Percentiles rank a stretch among this genome's conserved stretches.
These are phyloP conservation scores for Stramenopiles sp. DNA, from an alignment of 352 stramenopile genomes.

Conservation along the genomic window DNA sequence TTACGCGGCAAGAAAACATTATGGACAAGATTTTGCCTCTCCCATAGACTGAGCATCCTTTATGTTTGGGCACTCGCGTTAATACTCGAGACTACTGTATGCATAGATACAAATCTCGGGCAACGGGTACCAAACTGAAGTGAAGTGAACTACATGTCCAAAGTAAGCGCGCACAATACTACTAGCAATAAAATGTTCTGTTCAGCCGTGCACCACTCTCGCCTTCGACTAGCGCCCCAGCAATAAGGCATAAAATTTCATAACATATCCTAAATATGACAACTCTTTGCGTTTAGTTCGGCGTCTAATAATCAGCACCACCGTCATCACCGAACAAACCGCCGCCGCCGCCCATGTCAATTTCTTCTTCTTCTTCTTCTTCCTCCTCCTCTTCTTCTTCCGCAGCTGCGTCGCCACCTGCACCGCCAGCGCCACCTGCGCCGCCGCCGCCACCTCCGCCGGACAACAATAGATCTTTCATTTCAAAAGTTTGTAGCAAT, in stretches of 20 bases:
- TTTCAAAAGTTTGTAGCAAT: background rate
- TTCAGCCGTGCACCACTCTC: too few species aligned
- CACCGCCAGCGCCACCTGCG: slow-evolving; percentile 34
- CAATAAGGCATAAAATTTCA: too few species aligned
- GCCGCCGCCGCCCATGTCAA: slow-evolving; percentile 17
- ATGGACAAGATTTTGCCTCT: too few species aligned
- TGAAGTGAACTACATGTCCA: too few species aligned
- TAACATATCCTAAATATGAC: too few species aligned
- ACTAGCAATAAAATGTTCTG: too few species aligned
- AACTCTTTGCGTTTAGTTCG: too few species aligned
- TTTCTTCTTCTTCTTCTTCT: slow-evolving; percentile 38
- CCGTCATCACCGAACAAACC: background rate
- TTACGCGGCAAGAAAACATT: too few species aligned
- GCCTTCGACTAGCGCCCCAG: too few species aligned
- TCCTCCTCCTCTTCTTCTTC: slow-evolving; percentile 43
- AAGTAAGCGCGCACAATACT: too few species aligned
- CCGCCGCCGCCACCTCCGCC: slow-evolving; percentile 39
- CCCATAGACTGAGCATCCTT: too few species aligned
- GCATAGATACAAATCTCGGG: background rate
- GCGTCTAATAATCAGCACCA: background rate
- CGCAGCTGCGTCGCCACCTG: slow-evolving; percentile 28
- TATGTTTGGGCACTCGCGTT: too few species aligned
- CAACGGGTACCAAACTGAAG: background rate
- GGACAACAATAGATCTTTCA: slow-evolving; percentile 30
- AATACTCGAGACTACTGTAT: background rate